Percentiles rank a stretch among this genome's conserved stretches.
These are phyloP conservation scores for Hsuehochloa calcarea DNA, from an alignment of 176 grass and related monocot genomes.

Conservation along the genomic window DNA sequence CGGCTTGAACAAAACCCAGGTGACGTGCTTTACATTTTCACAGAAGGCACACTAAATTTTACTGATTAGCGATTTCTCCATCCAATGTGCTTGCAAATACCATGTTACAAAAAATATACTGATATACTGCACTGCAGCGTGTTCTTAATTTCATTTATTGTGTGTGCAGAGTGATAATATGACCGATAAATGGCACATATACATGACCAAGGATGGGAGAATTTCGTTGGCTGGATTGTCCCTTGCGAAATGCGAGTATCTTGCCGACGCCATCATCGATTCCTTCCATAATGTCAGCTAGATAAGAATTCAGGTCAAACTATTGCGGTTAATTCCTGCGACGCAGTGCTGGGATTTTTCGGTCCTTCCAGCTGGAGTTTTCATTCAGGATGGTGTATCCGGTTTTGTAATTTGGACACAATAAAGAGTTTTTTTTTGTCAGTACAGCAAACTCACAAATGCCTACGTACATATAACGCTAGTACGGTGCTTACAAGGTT, in stretches of 20 bases:
- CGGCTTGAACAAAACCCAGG: slow-evolving; percentile 85
- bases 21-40: slow-evolving; percentile 14
- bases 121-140: neutral
- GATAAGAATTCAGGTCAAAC: neutral
- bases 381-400: neutral
- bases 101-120: neutral
- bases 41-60: neutral
- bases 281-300: slow-evolving; percentile 86
- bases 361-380: slow-evolving; percentile 39
- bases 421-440: neutral
- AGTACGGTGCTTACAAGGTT: neutral
- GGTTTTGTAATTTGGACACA: neutral
- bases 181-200: slow-evolving; percentile 92
- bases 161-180: slow-evolving; percentile 77
- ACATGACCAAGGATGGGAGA: slow-evolving; percentile 96
- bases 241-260: slow-evolving; percentile 82
- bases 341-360: slow-evolving; percentile 49
- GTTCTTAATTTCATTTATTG: neutral
- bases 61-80: neutral
- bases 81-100: neutral
- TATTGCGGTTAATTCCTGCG: neutral
- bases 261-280: slow-evolving; percentile 88
- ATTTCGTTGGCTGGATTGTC: slow-evolving; percentile 88
- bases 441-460: neutral
- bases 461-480: neutral